Base-by-base conservation (phyloP, 176 grass and related monocot species). In the Urochloa ruziziensis region DNA sequence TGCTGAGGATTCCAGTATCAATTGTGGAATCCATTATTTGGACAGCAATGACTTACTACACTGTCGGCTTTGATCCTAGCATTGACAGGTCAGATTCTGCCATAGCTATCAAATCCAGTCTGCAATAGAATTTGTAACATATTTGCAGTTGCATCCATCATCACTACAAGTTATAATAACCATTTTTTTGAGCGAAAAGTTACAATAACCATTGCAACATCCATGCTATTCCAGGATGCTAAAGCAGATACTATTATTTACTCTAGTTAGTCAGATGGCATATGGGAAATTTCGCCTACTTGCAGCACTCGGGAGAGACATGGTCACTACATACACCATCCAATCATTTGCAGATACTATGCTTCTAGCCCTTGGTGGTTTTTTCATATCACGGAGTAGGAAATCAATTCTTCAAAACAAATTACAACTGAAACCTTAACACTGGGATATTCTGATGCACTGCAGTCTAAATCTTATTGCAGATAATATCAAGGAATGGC, bases 401-500 rank as follows among this genome's bases (percentile, higher is more conserved):
- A 44, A 24, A 34, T 13, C 71, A 5, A 46, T 70, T 10, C 30
- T 81, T 65, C 15, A 34, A 48, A 43, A 28, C 32, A 70, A 70
- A 24, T 17, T 37, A 24, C 25, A 53, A 52, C 13, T 42, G 19
- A 83, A 30, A 72, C 52, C 32, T 53, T 74, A 56, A 27, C 27
- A 16, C 67, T 60, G 28, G 29, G 27, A 75, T 43, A 37, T 79
- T 19, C 40, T 43, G 11, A 35, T 62, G 46, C 39, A 36, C 54
- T 34, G 10, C 52, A 67, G 37, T 54, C 21, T 67, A 18, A 29
- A 24, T 67, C 65, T 62, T 29, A 17, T 25, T 36, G 35, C 86
- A 88, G 80, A 88, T 15, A 15, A 88, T 78, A 83, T 88, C 72
- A 88, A 62, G 80, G 77, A 83, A 70, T 83, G 86, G 80, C 83